Evolutionary conservation across 305 asterid genomes (phyloP), one percentile per base, ranked within the genome.

Genomic region (Fraxinus sp.): DNA sequence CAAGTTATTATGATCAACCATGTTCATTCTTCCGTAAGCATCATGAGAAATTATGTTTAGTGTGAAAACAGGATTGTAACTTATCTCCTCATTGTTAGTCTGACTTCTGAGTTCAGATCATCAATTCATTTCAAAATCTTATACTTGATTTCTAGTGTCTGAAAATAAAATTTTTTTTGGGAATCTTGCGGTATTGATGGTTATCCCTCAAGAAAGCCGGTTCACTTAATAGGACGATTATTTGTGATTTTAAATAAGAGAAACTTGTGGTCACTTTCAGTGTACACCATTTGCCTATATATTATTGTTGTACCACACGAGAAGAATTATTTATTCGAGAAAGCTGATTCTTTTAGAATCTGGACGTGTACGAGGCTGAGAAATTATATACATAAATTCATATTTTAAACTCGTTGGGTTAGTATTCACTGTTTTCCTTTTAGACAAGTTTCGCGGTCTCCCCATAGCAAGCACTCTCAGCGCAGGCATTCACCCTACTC

Each of bases 381-480:
- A 88, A 82, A 78, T 82, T 75, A 73, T 14, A 16, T 49, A 16
- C 22, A 16, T 4, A 49, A 14, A 14, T 49, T 49, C 18, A 49
- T 85, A 82, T 68, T 46, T 73, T 88, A 71, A 72, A 90, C 94
- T 96, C 90, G 91, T 90, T 86, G 89, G 82, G 89, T 88, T 92
- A 92, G 98, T 79, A 91, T 92, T 93, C 81, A 91, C 91, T 91
- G 90, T 93, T 94, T 91, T 92, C 88, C 91, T 89, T 92, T 86
- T 94, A 94, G 98, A 93, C 97, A 93, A 83, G 95, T 92, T 90
- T 92, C 95, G 91, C 89, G 95, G 92, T 96, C 99, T 89, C 97
- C 99, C 87, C 99, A 90, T 95, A 96, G 97, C 97, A 94, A 90
- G 97, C 97, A 94, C 85, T 92, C 98, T 89, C 97, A 94, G 94